A percentile compares a stretch with the other conserved stretches of the same genome.
phyloP scores from a whole-genome alignment of 2,329 filamentous ascomycete species.

The Cercospora zeae-maydis region DNA sequence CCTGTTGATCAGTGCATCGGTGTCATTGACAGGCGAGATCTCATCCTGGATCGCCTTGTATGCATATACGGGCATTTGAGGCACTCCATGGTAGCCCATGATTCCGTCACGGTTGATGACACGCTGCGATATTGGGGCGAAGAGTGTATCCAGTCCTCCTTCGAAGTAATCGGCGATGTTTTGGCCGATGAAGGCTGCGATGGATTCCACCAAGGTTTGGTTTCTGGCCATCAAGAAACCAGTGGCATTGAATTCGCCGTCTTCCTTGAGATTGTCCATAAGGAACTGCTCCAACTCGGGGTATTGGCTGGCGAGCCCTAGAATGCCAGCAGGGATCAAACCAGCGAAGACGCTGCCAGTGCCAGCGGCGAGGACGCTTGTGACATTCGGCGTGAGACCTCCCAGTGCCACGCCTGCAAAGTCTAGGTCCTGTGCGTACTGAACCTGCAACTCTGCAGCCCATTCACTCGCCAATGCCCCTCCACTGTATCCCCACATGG shows the following conservation, averaged over 20 bases:
- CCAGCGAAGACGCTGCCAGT: constrained; percentile 33
- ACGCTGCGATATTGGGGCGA: constrained; percentile 25
- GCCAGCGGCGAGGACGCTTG: constrained; percentile 37
- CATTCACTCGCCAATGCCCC: constrained; percentile 52
- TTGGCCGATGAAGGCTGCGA: constrained; percentile 33
- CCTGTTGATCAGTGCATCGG: constrained; percentile 42
- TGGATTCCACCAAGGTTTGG: constrained; percentile 29
- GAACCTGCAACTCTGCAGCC: constrained; percentile 51
- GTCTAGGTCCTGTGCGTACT: constrained; percentile 53
- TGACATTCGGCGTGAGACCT: constrained; percentile 46
- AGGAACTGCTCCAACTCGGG: constrained; percentile 34
- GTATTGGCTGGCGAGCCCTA: constrained; percentile 39
- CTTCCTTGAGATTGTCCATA: constrained; percentile 27
- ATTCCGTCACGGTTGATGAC: constrained; percentile 34
- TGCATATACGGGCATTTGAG: constrained; percentile 48
- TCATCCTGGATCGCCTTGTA: constrained; percentile 52
- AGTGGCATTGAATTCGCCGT: constrained; percentile 37
- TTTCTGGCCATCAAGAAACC: constrained; percentile 34
- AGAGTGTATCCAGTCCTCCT: constrained; percentile 31
- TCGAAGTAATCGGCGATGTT: constrained; percentile 45
- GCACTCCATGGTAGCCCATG: constrained; percentile 43
- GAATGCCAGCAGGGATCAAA: constrained; percentile 36
- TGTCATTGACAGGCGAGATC: constrained; percentile 43
- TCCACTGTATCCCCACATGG: constrained; percentile 55
- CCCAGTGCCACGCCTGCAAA: constrained; percentile 51